phyloP scores from a whole-genome alignment of 1,284 basidiomycete species.

The Rhizoctonia solani region DNA sequence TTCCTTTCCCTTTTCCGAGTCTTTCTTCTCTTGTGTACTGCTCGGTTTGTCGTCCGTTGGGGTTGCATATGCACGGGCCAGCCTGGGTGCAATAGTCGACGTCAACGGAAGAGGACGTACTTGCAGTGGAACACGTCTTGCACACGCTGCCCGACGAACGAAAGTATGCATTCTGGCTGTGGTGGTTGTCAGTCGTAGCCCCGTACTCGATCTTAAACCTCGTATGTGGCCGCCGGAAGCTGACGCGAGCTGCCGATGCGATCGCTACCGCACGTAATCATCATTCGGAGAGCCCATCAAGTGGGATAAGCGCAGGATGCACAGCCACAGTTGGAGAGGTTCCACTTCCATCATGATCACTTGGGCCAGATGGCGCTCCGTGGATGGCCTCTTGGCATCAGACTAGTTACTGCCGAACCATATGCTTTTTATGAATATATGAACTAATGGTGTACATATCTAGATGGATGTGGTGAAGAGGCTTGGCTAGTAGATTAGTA shows the following conservation, averaged over 20 bases:
- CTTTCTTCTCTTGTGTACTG: slow-evolving; percentile 48
- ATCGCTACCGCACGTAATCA: no score
- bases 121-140: not conserved
- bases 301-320: not conserved
- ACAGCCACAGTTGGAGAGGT: not conserved
- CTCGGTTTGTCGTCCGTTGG: slow-evolving; percentile 41
- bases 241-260: slow-evolving; percentile 18
- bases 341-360: not conserved
- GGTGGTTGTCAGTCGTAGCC: no score
- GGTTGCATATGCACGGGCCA: slow-evolving; percentile 25
- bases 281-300: no score
- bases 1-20: slow-evolving; percentile 42
- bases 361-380: not conserved
- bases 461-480: no score
- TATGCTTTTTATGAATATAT: not conserved
- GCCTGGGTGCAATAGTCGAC: not conserved
- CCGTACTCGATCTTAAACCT: not conserved
- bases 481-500: no score
- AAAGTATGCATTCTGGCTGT: slow-evolving; percentile 23
- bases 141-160: slow-evolving; percentile 7
- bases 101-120: slow-evolving; percentile 1
- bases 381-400: not conserved
- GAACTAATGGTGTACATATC: no score
- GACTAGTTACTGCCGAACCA: not conserved
- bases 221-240: not conserved